Evolutionary conservation across 2,329 filamentous ascomycete species (phyloP).

Genomic region (Byssochlamys sp.): DNA sequence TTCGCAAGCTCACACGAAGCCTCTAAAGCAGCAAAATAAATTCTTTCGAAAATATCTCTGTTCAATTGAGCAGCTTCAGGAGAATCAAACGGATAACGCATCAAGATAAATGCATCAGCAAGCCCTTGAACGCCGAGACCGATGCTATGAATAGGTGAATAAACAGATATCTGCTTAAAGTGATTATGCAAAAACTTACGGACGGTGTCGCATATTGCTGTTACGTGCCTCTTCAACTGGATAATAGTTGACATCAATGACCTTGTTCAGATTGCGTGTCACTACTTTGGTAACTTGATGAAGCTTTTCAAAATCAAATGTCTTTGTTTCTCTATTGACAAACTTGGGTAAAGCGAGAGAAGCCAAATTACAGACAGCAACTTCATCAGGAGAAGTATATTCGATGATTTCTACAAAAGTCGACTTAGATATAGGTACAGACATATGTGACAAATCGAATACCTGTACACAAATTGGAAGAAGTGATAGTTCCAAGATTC

Average conservation of each 20-base stretch:
- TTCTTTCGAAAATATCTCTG: constrained; percentile 98
- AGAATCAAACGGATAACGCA: constrained; percentile 94
- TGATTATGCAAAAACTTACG: too few species aligned
- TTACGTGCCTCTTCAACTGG: constrained; percentile 87
- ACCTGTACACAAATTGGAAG: constrained; percentile 97
- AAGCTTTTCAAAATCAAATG: constrained; percentile 92
- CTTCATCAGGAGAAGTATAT: constrained; percentile 93
- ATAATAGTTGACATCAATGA: constrained; percentile 97
- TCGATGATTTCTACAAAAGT: constrained; percentile 98
- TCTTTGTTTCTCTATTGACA: constrained; percentile 85
- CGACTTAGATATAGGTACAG: too few species aligned
- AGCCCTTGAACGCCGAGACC: constrained; percentile 95
- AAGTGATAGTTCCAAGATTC: constrained; percentile 95
- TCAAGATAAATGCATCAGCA: constrained; percentile 91
- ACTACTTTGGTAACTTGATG: constrained; percentile 90
- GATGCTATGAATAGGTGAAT: too few species aligned
- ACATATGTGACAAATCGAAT: too few species aligned
- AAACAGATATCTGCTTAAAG: too few species aligned
- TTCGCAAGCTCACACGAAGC: constrained; percentile 80
- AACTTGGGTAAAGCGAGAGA: constrained; percentile 85
- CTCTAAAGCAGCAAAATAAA: constrained; percentile 90
- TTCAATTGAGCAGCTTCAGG: constrained; percentile 87
- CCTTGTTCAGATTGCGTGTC: constrained; percentile 91
- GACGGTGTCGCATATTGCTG: constrained; percentile 95
- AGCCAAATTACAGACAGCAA: constrained; percentile 95